A percentile compares a stretch with the other conserved stretches of the same genome.
phyloP scores from a whole-genome alignment of 768 basidiomycete genomes.

The Lentinula raphanica region DNA sequence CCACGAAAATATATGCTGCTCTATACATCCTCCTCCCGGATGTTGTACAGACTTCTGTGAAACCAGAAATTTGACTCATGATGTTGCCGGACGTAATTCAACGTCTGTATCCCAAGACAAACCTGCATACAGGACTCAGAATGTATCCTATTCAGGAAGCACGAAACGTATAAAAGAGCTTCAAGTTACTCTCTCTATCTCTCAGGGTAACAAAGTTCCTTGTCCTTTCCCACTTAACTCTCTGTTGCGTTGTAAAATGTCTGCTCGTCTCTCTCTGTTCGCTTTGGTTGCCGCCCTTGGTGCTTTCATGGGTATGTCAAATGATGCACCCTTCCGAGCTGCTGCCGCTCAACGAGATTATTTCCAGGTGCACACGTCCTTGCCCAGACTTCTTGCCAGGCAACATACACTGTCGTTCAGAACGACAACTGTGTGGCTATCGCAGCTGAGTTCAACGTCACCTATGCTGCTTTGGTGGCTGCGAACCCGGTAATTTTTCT shows the following conservation, averaged over 20 bases:
- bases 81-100: too few species aligned
- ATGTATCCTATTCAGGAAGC: not conserved
- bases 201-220: not conserved
- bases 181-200: not conserved
- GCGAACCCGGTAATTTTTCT: not conserved
- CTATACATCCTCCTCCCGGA: too few species aligned
- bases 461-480: not conserved
- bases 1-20: too few species aligned
- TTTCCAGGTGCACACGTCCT: not conserved
- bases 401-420: not conserved
- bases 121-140: not conserved
- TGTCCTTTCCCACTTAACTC: not conserved
- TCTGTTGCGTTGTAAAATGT: not conserved
- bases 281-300: not conserved
- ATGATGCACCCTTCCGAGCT: not conserved
- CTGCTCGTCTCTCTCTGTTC: not conserved
- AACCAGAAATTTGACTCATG: too few species aligned
- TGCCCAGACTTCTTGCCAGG: constrained; percentile 1
- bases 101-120: not conserved
- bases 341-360: not conserved
- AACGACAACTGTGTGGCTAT: not conserved
- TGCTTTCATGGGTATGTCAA: not conserved
- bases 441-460: not conserved
- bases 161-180: not conserved
- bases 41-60: too few species aligned